These are phyloP conservation scores for Testicularia cyperi DNA, from an alignment of 1,284 basidiomycete genomes.

Conservation along the genomic window DNA sequence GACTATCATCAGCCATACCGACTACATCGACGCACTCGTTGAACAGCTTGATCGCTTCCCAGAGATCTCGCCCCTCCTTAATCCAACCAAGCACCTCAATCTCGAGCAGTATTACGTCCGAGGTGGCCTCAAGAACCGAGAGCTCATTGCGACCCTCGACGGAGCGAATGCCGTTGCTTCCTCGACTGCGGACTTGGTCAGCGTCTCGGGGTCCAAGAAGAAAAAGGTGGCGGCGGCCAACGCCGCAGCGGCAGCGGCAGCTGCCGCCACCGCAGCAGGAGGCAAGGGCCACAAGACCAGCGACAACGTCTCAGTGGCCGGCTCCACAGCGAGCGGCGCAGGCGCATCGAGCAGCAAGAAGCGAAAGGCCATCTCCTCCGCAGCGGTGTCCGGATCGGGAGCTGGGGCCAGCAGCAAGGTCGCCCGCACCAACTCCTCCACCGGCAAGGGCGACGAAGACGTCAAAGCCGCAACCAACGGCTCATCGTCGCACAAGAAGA, in stretches of 20 bases:
- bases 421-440: constrained; percentile 10
- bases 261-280: constrained; percentile 9
- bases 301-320: constrained; percentile 13
- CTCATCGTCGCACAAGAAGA: constrained; percentile 27
- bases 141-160: constrained; percentile 20
- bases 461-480: constrained; percentile 33
- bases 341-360: constrained; percentile 26
- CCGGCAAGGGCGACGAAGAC: constrained; percentile 32
- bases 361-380: constrained; percentile 25
- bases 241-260: constrained; percentile 8
- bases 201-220: constrained; percentile 19
- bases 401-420: constrained; percentile 14
- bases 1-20: constrained; percentile 63
- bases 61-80: constrained; percentile 38
- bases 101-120: constrained; percentile 35
- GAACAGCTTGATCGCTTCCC: constrained; percentile 46
- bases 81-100: constrained; percentile 40
- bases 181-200: constrained; percentile 8
- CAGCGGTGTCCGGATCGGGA: constrained; percentile 4
- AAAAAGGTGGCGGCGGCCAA: constrained; percentile 25
- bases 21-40: constrained; percentile 55
- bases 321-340: constrained; percentile 3
- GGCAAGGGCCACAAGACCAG: constrained; percentile 24
- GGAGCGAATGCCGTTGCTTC: neutral
- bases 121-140: constrained; percentile 41